These are phyloP conservation scores for Torulaspora indica DNA, from an alignment of 805 yeast genomes.

Conservation along the genomic window DNA sequence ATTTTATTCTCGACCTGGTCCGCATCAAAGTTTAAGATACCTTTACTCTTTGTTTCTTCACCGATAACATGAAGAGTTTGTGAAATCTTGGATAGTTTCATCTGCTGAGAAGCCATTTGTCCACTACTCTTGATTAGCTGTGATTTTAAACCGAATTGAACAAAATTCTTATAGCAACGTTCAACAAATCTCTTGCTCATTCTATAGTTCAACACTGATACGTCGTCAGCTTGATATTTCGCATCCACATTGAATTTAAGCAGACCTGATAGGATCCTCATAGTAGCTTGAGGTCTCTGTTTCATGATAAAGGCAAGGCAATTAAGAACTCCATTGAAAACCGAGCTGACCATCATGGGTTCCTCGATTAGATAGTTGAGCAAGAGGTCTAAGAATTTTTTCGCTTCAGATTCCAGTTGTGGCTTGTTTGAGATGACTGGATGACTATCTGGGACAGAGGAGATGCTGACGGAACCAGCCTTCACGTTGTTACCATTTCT, in stretches of 20 bases:
- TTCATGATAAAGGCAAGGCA: conserved; percentile 59
- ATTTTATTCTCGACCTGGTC: conserved; percentile 27
- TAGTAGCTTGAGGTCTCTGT: conserved; percentile 56
- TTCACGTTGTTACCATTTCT: conserved; percentile 16
- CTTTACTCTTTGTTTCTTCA: conserved; percentile 36
- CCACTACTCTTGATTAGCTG: conserved; percentile 32
- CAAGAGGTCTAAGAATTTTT: conserved; percentile 60
- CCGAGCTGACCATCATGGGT: conserved; percentile 49
- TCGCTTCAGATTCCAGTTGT: conserved; percentile 65
- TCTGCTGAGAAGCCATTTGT: conserved; percentile 23
- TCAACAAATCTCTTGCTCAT: conserved; percentile 59
- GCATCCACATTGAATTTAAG: conserved; percentile 58
- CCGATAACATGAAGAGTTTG: conserved; percentile 35
- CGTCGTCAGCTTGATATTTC: conserved; percentile 45
- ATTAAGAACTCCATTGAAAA: conserved; percentile 64
- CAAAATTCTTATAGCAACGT: conserved; percentile 47
- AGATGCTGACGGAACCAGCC: conserved; percentile 41
- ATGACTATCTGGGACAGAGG: conserved; percentile 53
- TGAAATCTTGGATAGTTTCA: conserved; percentile 32
- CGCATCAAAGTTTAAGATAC: conserved; percentile 29
- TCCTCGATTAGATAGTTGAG: conserved; percentile 53
- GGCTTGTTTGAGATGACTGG: conserved; percentile 51
- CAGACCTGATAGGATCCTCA: conserved; percentile 53
- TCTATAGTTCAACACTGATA: conserved; percentile 42
- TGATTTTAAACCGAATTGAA: conserved; percentile 40